Evolutionary conservation across 257 asterid species (phyloP).

Genomic region (Striga asiatica): DNA sequence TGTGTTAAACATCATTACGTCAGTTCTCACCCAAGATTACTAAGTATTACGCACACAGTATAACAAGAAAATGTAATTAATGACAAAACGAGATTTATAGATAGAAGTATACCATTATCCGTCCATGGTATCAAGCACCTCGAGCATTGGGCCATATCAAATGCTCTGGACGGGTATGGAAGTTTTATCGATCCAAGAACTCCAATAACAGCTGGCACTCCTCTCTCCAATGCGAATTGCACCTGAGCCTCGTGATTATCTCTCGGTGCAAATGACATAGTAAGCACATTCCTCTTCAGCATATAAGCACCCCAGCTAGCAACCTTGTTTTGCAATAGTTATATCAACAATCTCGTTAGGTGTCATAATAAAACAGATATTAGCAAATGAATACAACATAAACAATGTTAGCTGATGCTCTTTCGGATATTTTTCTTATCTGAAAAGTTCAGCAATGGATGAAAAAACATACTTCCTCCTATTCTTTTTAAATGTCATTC

Average conservation of each 20-base stretch:
- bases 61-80: neutral
- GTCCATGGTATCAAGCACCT: conserved; percentile 93
- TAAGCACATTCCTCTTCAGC: conserved; percentile 68
- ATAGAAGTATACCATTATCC: conserved; percentile 40
- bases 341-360: neutral
- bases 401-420: neutral
- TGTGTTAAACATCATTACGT: too few relatives aligned
- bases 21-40: too few relatives aligned
- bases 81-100: neutral
- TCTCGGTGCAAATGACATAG: conserved; percentile 91
- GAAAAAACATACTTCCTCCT: too few relatives aligned
- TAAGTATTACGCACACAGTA: too few relatives aligned
- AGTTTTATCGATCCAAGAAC: conserved; percentile 78
- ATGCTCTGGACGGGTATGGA: conserved; percentile 80
- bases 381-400: neutral
- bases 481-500: too few relatives aligned
- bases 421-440: neutral
- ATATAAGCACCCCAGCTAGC: conserved; percentile 97
- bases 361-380: neutral
- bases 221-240: conserved; percentile 89
- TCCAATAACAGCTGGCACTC: conserved; percentile 83
- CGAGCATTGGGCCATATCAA: conserved; percentile 92
- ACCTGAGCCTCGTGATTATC: conserved; percentile 97
- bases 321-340: conserved; percentile 33
- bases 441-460: too few relatives aligned